Base-by-base conservation (phyloP, 2,329 filamentous ascomycete genomes). In the Chaetomiaceae sp. region DNA sequence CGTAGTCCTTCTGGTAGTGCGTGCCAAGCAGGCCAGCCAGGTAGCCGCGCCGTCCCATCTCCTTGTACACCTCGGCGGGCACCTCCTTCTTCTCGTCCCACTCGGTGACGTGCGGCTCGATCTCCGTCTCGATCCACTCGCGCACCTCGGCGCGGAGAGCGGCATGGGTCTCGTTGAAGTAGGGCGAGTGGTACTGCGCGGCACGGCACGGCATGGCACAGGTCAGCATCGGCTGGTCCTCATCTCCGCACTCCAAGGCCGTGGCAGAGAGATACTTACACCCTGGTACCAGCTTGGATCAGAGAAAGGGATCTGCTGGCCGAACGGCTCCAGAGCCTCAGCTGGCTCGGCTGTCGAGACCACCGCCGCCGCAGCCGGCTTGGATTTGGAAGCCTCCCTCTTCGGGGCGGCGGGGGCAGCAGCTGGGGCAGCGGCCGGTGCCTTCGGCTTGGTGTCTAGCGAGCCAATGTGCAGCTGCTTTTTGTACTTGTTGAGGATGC, bases 11-110 rank as follows among this genome's bases (percentile, higher is more conserved):
- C 12, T 88, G 89, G 70, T 87, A 97, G 62, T 86, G 75, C 52
- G 88, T 78, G 55, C 91, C 93, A 54, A 98, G 74, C 48, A 97
- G 75, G 57, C 93, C 93, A n/a, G 89, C 85, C 15, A 98, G 79
- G 65, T 96, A 98, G 33, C 93, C 93, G 37, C 87, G 81, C 54
- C 88, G 83, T 48, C 93, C 93, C 84, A 96, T 93, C 65, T 93
- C 82, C 72, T 95, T 91, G 78, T 95, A 98, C 62, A 98, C 87
- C 57, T 81, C 78, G 37, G 86, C 81, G 0, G 93, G 91, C 2
- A 97, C 89, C 63, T 83, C 79, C 73, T 89, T 94, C 59, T 84
- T 87, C 75, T 97, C 93, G 58, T 98, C 93, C 93, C 93, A 98
- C 66, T 98, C 93, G 33, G 82, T 86, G 47, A 97, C 88, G 59